Conservation (phyloP, 169 alveolate species). For the Cryptosporidium andersoni region DNA sequence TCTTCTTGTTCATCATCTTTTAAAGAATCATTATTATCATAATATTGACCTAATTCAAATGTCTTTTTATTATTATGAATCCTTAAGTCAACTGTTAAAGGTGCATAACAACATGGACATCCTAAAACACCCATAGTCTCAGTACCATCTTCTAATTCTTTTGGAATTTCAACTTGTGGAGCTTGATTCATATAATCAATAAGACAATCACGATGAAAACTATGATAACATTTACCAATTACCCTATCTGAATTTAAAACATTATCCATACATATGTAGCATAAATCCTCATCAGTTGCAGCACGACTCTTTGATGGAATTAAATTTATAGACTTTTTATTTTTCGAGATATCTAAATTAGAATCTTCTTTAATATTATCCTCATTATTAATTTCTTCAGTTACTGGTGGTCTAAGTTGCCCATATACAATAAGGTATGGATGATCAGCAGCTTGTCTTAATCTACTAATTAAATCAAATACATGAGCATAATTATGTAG, state of each 20-base stretch:
- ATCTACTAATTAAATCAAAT: constrained; percentile 85
- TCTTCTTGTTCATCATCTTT: constrained; percentile 65
- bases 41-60: constrained; percentile 1
- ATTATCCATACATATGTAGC: constrained; percentile 71
- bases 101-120: constrained; percentile 81
- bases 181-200: constrained; percentile 81
- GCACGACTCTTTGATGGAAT: constrained; percentile 70
- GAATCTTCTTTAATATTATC: background rate
- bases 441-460: constrained; percentile 91
- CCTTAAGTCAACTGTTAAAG: constrained; percentile 74
- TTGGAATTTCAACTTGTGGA: constrained; percentile 70
- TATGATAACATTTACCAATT: constrained; percentile 81
- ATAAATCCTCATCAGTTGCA: constrained; percentile 32
- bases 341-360: background rate
- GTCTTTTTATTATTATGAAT: constrained; percentile 6
- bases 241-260: constrained; percentile 74
- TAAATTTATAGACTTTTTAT: background rate
- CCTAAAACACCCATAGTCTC: constrained; percentile 73
- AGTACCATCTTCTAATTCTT: background rate
- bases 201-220: constrained; percentile 84
- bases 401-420: constrained; percentile 45
- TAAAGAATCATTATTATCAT: constrained; percentile 48
- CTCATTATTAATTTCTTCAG: constrained; percentile 12
- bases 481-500: constrained; percentile 90
- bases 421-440: constrained; percentile 89